These are phyloP conservation scores for Alectoria sarmentosa DNA, from an alignment of 495 filamentous ascomycete species.

Conservation along the genomic window DNA sequence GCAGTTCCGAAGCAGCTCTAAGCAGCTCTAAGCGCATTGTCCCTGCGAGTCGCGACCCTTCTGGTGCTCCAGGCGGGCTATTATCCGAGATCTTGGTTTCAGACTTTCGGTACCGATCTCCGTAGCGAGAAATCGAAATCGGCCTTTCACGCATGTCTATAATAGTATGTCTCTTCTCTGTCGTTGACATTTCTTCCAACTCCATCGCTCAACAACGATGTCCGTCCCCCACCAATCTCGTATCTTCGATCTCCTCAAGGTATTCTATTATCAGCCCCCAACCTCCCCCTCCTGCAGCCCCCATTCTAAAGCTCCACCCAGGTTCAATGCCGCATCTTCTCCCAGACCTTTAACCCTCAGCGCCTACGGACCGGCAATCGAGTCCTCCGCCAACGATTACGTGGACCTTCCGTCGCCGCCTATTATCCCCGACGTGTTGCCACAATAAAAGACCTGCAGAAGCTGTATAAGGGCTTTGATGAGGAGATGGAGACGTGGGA, in stretches of 20 bases:
- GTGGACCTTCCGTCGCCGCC: conserved; percentile 65
- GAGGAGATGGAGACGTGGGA: conserved; percentile 58
- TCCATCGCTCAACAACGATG: conserved; percentile 39
- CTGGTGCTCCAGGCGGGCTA: too few relatives aligned
- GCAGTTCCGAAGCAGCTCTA: too few relatives aligned
- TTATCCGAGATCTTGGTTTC: too few relatives aligned
- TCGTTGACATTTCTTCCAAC: neutral
- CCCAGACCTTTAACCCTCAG: conserved; percentile 80
- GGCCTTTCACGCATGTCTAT: too few relatives aligned
- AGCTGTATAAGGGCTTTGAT: conserved; percentile 47
- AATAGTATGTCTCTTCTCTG: neutral
- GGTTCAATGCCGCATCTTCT: conserved; percentile 89
- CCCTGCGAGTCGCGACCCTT: too few relatives aligned
- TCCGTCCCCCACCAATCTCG: conserved; percentile 63
- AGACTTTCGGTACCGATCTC: too few relatives aligned
- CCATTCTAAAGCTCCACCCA: conserved; percentile 30
- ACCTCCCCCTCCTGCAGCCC: neutral
- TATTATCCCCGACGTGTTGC: conserved; percentile 79
- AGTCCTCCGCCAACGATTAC: conserved; percentile 74
- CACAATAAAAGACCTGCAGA: conserved; percentile 59
- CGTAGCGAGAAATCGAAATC: neutral
- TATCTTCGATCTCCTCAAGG: conserved; percentile 73
- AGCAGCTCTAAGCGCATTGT: too few relatives aligned
- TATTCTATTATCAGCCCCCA: conserved; percentile 27
- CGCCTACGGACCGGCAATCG: conserved; percentile 77